Conservation (phyloP, 768 basidiomycete genomes). For the Tulasnella sp. region DNA sequence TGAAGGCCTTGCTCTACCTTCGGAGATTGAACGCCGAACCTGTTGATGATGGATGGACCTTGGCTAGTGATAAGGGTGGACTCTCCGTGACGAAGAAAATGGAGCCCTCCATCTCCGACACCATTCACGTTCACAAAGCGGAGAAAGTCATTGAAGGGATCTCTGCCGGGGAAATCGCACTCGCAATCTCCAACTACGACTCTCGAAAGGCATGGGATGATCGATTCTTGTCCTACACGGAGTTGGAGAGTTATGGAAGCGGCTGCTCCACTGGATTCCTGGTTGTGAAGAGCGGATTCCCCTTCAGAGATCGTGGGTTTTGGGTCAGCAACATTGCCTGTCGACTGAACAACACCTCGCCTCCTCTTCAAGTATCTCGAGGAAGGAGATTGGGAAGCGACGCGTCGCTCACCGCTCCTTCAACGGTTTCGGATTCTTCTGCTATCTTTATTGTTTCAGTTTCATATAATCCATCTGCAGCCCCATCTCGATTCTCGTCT, state of each 20-base stretch:
- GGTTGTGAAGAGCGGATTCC: constrained; percentile 66
- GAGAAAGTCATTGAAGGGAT: constrained; percentile 88
- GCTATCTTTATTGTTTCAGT: constrained; percentile 74
- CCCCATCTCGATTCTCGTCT: constrained; percentile 39
- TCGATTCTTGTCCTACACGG: constrained; percentile 52
- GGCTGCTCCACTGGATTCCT: constrained; percentile 59
- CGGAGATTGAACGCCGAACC: constrained; percentile 51
- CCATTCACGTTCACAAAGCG: constrained; percentile 74
- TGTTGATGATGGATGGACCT: constrained; percentile 54
- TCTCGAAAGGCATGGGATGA: constrained; percentile 81
- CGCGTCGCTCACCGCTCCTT: too few species aligned
- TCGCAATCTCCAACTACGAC: constrained; percentile 53
- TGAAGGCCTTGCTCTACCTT: constrained; percentile 71
- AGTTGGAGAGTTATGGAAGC: constrained; percentile 67
- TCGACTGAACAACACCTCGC: constrained; percentile 20
- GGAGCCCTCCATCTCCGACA: constrained; percentile 62
- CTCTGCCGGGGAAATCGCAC: constrained; percentile 79
- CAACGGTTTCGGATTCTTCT: constrained; percentile 22
- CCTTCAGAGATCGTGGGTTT: constrained; percentile 83
- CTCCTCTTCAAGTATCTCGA: too few species aligned
- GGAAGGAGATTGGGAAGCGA: too few species aligned
- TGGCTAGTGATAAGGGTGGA: constrained; percentile 57
- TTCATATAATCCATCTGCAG: constrained; percentile 57
- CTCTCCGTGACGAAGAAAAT: constrained; percentile 62
- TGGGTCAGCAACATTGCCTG: constrained; percentile 66